Evolutionary conservation across 2,329 filamentous ascomycete genomes (phyloP).

Genomic region (Cladosporium austrohemisphaericum): DNA sequence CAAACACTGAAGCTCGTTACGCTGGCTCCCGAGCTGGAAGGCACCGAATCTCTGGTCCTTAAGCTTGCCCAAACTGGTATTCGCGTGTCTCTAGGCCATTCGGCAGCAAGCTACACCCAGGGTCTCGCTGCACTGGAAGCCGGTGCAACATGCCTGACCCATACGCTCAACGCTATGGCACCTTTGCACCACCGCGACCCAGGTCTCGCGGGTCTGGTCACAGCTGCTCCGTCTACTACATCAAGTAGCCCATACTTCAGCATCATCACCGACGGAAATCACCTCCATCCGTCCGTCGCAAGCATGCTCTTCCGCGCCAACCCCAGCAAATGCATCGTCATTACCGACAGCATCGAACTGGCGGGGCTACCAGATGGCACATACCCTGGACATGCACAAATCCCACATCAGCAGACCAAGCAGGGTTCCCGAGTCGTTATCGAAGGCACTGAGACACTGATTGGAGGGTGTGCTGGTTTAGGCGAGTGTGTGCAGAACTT

Average conservation of each 20-base stretch:
- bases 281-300: constrained; percentile 50
- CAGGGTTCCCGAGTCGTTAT: constrained; percentile 48
- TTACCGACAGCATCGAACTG: constrained; percentile 55
- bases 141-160: constrained; percentile 52
- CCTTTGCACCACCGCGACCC: constrained; percentile 49
- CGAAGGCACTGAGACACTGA: constrained; percentile 51
- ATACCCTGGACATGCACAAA: constrained; percentile 50
- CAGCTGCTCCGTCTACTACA: constrained; percentile 23
- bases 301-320: constrained; percentile 47
- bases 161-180: constrained; percentile 55
- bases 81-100: constrained; percentile 50
- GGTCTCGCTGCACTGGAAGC: constrained; percentile 45
- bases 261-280: constrained; percentile 53
- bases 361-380: constrained; percentile 50
- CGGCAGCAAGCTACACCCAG: constrained; percentile 45
- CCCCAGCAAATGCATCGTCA: constrained; percentile 47
- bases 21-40: constrained; percentile 50
- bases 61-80: constrained; percentile 40
- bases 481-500: constrained; percentile 51
- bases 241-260: constrained; percentile 45
- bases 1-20: constrained; percentile 49
- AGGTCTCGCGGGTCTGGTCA: constrained; percentile 46
- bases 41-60: constrained; percentile 40
- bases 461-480: constrained; percentile 51
- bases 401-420: constrained; percentile 49